A percentile compares a stretch with the other conserved stretches of the same genome.
phyloP scores from a whole-genome alignment of 768 basidiomycete genomes.

The Leccinum fibrillosum region DNA sequence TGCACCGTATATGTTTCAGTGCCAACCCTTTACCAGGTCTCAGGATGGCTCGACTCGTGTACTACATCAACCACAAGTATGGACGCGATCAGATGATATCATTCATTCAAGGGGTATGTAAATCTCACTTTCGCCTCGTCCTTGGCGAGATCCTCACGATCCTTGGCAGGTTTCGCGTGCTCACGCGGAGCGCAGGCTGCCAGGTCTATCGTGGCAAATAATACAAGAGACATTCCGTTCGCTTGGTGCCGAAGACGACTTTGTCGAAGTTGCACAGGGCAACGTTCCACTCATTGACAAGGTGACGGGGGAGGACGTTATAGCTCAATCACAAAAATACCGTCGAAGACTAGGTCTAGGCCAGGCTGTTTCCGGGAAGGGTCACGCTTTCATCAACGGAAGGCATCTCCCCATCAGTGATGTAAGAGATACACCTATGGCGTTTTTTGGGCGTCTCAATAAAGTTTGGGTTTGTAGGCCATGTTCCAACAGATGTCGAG shows the following conservation, averaged over 20 bases:
- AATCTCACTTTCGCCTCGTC: background rate
- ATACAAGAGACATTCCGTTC: conserved; percentile 39
- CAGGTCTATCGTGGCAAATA: conserved; percentile 41
- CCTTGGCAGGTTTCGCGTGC: conserved; percentile 37
- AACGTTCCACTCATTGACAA: conserved; percentile 25
- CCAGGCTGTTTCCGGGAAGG: conserved; percentile 36
- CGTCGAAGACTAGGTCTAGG: conserved; percentile 54
- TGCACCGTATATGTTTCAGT: background rate
- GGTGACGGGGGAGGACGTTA: conserved; percentile 26
- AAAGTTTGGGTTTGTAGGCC: conserved; percentile 10
- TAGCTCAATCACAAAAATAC: conserved; percentile 53
- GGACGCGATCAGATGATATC: conserved; percentile 62
- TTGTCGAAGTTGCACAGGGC: conserved; percentile 40
- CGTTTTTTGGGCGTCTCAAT: background rate
- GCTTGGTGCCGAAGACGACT: conserved; percentile 34
- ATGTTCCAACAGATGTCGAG: conserved; percentile 28
- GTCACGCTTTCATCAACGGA: conserved; percentile 89
- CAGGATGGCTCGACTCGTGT: conserved; percentile 72
- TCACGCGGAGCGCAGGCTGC: conserved; percentile 30
- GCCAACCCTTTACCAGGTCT: conserved; percentile 38
- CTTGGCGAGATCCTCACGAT: conserved; percentile 1
- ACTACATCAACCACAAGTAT: conserved; percentile 58
- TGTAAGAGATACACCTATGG: conserved; percentile 41
- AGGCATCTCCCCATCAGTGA: conserved; percentile 67
- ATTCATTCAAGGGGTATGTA: conserved; percentile 53